Evolutionary conservation across 1,139 yeast species (phyloP).

Genomic region (Geotrichum candidum): DNA sequence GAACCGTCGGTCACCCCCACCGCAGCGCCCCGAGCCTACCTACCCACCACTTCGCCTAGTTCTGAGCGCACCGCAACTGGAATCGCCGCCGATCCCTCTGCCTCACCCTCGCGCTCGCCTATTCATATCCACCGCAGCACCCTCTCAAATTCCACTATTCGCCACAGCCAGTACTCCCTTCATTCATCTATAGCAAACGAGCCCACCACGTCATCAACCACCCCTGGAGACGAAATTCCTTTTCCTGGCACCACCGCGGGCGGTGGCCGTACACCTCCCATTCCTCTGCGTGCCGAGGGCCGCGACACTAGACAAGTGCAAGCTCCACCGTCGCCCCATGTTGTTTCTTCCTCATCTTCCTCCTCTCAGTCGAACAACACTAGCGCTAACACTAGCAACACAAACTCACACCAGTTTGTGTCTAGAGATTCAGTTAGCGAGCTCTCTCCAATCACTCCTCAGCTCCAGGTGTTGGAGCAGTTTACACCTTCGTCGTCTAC

Average conservation of each 20-base stretch:
- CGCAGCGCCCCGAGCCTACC: not conserved
- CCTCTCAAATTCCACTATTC: conserved; percentile 11
- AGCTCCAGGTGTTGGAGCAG: conserved; percentile 19
- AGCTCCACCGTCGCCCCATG: conserved; percentile 34
- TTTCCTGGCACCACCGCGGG: conserved; percentile 7
- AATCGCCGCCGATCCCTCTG: not conserved
- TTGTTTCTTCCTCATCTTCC: conserved; percentile 6
- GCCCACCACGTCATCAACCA: not conserved
- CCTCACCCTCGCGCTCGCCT: conserved; percentile 6
- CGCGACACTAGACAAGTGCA: conserved; percentile 5
- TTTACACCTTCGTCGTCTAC: conserved; percentile 12
- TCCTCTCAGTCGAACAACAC: not conserved
- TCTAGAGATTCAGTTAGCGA: conserved; percentile 8
- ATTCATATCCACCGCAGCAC: conserved; percentile 8
- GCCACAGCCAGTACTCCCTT: conserved; percentile 12
- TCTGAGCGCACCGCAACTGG: conserved; percentile 11
- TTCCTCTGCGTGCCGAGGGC: conserved; percentile 14
- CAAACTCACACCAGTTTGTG: conserved; percentile 28
- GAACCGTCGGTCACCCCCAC: conserved; percentile 14
- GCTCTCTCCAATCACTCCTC: conserved; percentile 20
- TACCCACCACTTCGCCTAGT: conserved; percentile 4
- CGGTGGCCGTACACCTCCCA: conserved; percentile 16
- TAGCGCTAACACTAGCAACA: conserved; percentile 12
- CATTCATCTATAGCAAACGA: conserved; percentile 4
- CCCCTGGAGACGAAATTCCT: conserved; percentile 8